Evolutionary conservation across 2,329 filamentous ascomycete species (phyloP).

Genomic region (Nectriaceae sp.): DNA sequence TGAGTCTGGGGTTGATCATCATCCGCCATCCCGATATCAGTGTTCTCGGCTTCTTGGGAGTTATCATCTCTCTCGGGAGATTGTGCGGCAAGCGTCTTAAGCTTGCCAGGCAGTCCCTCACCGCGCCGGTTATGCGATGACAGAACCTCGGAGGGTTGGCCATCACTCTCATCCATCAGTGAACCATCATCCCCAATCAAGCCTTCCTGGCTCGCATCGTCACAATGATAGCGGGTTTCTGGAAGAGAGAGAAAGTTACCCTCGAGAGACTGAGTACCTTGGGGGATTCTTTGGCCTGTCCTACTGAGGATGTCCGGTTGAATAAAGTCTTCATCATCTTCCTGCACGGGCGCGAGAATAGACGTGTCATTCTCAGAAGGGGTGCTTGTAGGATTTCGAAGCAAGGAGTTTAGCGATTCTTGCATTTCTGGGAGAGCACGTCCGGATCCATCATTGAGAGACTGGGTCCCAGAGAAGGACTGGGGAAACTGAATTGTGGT

Average conservation of each 20-base stretch:
- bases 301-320: slow-evolving; percentile 15
- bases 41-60: background rate
- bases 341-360: slow-evolving; percentile 16
- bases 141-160: background rate
- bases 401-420: slow-evolving; percentile 4
- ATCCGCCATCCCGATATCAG: slow-evolving; percentile 20
- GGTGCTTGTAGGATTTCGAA: slow-evolving; percentile 10
- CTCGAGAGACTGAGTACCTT: background rate
- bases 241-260: background rate
- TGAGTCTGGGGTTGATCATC: slow-evolving; percentile 4
- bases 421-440: slow-evolving; percentile 10
- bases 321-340: slow-evolving; percentile 17
- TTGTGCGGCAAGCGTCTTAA: no score
- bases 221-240: background rate
- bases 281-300: background rate
- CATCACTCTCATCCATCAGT: background rate
- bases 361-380: slow-evolving; percentile 17
- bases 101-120: no score
- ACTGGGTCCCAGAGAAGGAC: slow-evolving; percentile 6
- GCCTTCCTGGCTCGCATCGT: background rate
- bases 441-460: background rate
- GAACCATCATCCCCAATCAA: background rate
- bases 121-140: background rate
- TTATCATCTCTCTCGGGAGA: background rate
- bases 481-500: slow-evolving; percentile 2